Base-by-base conservation (phyloP, 2,329 filamentous ascomycete species). In the Clarireedia hainanense region DNA sequence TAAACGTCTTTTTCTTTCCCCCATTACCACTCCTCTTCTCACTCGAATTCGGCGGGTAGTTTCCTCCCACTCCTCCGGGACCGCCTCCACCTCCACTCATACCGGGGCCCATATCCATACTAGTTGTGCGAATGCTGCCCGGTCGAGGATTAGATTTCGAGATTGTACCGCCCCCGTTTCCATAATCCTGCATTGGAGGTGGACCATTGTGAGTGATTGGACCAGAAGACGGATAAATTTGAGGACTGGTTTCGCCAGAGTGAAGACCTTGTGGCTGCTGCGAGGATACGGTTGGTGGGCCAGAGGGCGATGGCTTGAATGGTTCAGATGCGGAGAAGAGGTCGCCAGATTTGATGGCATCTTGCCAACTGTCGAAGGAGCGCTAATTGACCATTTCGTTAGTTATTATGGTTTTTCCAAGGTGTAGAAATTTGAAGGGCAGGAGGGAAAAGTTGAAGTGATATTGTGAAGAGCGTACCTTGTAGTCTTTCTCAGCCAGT, bases 361-460 rank as follows among this genome's bases (percentile, higher is more conserved):
- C 53, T 51, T 56, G 53, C 53, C 53, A 56, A 23, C 30, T 46
- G 17, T 56, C 53, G 30, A 56, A 56, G 9, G 53, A 56, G 30
- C 30, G 30, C 30, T 34, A 34, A 34, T 34, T 12, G 10, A 4
- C 12, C 53, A 46, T 12, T 23, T 15, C 10, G n/a, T 23, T 17
- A 6, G 23, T 39, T 50, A 50, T 17, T 39, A 50, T 5, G 9
- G 10, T 15, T 40, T 24, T 39, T n/a, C 9, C 26, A n/a, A 49
- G 17, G 15, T 7, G 9, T 17, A 20, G 27, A n/a, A n/a, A 17
- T 12, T 15, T 23, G 39, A 40, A 6, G 4, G 10, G 15, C n/a
- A 17, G 47, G n/a, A 6, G 17, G 7, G 10, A 24, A 14, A 23
- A 10, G 7, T 5, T 15, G 15, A 20, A 20, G 23, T 27, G 6